These are phyloP conservation scores for Corymbia citriodora DNA, from an alignment of 441 rosid genomes.

Conservation along the genomic window DNA sequence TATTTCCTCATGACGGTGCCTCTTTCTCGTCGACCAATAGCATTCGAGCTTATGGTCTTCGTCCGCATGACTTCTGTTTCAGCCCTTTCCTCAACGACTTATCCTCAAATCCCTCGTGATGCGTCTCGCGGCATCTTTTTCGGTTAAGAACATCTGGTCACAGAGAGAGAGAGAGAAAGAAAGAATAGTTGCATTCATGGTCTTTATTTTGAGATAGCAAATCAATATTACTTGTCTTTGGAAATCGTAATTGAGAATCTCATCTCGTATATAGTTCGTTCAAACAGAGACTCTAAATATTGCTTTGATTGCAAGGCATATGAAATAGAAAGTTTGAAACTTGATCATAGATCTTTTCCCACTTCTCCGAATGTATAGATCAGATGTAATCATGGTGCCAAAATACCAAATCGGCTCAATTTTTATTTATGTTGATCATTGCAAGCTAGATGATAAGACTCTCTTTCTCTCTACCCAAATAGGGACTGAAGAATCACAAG, in stretches of 20 bases:
- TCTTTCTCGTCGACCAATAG: neutral
- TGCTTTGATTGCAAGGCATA: neutral
- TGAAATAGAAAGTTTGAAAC: no score
- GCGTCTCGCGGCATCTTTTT: neutral
- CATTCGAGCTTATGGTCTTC: neutral
- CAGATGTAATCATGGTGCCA: no score
- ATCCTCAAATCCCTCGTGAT: fast-evolving
- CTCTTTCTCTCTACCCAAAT: no score
- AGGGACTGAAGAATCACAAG: no score
- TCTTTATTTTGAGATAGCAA: neutral
- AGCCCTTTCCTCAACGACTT: neutral
- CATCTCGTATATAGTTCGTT: neutral
- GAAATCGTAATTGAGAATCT: neutral
- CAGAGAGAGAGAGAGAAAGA: neutral
- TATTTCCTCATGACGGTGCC: neutral
- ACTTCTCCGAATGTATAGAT: no score
- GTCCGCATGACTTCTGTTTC: neutral
- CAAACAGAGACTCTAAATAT: no score
- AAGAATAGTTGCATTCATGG: no score
- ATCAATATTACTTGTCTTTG: no score
- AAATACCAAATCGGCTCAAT: no score
- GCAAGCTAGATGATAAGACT: no score
- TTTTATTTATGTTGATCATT: no score
- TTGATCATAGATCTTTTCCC: no score
- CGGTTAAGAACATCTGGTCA: neutral